Evolutionary conservation across 2,329 filamentous ascomycete species (phyloP).

Genomic region (Leptographium wingfieldii): DNA sequence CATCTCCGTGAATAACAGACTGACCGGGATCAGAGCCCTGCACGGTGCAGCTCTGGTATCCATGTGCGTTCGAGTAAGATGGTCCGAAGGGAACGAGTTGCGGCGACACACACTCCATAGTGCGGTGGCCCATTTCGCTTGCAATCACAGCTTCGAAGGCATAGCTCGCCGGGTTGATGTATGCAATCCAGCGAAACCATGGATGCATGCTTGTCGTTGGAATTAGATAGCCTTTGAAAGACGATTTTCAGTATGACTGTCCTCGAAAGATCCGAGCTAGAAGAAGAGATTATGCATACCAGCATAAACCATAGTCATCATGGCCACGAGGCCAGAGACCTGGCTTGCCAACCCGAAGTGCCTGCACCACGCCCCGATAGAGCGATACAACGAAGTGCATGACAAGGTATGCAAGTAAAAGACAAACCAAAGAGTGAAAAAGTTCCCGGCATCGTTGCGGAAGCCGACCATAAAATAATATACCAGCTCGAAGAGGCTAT

Average conservation of each 20-base stretch:
- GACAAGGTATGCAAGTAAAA: conserved; percentile 59
- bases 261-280: conserved; percentile 39
- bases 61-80: conserved; percentile 25
- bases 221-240: conserved; percentile 55
- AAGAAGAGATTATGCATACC: conserved; percentile 38
- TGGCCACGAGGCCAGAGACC: conserved; percentile 44
- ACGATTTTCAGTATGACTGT: conserved; percentile 40
- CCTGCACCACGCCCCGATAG: conserved; percentile 29
- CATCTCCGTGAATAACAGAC: conserved; percentile 40
- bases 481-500: conserved; percentile 62
- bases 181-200: conserved; percentile 76
- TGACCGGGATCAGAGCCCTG: conserved; percentile 43
- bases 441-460: conserved; percentile 51
- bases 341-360: conserved; percentile 18
- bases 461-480: conserved; percentile 83
- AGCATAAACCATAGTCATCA: conserved; percentile 45
- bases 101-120: conserved; percentile 34
- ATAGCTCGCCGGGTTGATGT: conserved; percentile 65
- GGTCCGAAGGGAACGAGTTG: conserved; percentile 8
- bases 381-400: conserved; percentile 79
- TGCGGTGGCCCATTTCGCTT: conserved; percentile 62
- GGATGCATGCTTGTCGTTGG: conserved; percentile 53
- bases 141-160: conserved; percentile 68
- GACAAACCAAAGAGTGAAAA: conserved; percentile 76
- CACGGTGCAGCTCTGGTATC: conserved; percentile 29